phyloP scores from a whole-genome alignment of 192 early-diverging fungal species.

The Chytriomyces sp. region DNA sequence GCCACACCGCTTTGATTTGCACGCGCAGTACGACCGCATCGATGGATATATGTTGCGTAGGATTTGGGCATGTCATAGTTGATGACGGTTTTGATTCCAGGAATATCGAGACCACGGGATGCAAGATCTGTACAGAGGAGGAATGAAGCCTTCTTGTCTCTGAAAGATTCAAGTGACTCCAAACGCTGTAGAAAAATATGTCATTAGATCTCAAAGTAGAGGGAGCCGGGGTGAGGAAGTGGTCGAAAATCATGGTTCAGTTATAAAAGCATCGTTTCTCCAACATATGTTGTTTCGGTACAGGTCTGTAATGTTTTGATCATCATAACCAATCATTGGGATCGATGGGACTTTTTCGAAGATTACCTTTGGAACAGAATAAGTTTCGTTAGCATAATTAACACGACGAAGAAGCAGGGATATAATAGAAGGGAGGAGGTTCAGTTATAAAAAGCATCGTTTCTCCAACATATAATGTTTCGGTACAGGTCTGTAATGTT shows the following conservation, averaged over 20 bases:
- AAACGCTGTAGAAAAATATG: slow-evolving; percentile 58
- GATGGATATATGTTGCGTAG: slow-evolving; percentile 92
- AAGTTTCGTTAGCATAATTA: no score
- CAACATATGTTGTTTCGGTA: slow-evolving; percentile 29
- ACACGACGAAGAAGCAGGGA: not conserved
- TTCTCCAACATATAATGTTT: slow-evolving; percentile 21
- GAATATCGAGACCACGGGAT: slow-evolving; percentile 95
- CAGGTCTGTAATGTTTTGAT: slow-evolving; percentile 31
- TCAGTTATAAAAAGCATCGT: slow-evolving; percentile 18
- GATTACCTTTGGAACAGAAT: not conserved
- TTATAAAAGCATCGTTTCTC: slow-evolving; percentile 23
- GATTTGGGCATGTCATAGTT: slow-evolving; percentile 97
- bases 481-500: slow-evolving; percentile 32
- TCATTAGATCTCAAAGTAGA: not conserved
- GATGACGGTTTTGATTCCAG: slow-evolving; percentile 95
- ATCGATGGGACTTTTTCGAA: not conserved
- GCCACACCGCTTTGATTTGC: slow-evolving; percentile 84
- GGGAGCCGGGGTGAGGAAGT: not conserved
- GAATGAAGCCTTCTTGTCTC: slow-evolving; percentile 83
- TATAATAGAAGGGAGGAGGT: not conserved
- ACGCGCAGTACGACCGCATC: slow-evolving; percentile 96
- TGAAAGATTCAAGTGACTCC: slow-evolving; percentile 88
- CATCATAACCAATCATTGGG: slow-evolving; percentile 20
- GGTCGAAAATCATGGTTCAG: not conserved
- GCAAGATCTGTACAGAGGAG: slow-evolving; percentile 96